These are phyloP conservation scores for Penstemon davidsonii DNA, from an alignment of 257 asterid genomes.

Conservation along the genomic window DNA sequence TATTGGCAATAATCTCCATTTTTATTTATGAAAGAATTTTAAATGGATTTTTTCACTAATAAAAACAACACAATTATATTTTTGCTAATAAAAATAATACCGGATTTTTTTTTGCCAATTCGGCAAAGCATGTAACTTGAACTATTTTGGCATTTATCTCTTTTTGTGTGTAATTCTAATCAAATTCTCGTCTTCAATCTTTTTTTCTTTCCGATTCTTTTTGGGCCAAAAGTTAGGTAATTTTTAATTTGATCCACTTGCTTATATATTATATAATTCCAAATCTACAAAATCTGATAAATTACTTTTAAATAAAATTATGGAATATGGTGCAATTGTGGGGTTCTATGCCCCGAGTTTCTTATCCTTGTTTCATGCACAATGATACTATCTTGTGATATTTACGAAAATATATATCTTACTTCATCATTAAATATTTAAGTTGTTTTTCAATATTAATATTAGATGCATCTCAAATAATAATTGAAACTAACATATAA, in stretches of 20 bases:
- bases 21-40: too few relatives aligned
- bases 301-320: constrained; percentile 18
- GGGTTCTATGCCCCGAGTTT: constrained; percentile 30
- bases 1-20: too few relatives aligned
- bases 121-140: too few relatives aligned
- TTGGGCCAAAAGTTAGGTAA: background rate
- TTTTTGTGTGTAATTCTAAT: background rate
- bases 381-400: background rate
- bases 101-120: too few relatives aligned
- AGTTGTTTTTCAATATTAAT: too few relatives aligned
- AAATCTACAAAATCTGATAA: background rate
- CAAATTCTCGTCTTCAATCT: background rate
- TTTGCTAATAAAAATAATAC: too few relatives aligned
- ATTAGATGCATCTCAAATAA: too few relatives aligned
- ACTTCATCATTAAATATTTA: background rate
- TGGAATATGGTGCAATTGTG: constrained; percentile 32
- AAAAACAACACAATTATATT: too few relatives aligned
- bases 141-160: too few relatives aligned
- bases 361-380: constrained; percentile 7
- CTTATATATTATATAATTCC: background rate
- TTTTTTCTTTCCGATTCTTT: background rate
- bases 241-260: constrained; percentile 27
- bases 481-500: too few relatives aligned
- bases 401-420: background rate
- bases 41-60: too few relatives aligned